phyloP scores from a whole-genome alignment of 1,284 basidiomycete genomes.

The Trichosporon coremiiforme region DNA sequence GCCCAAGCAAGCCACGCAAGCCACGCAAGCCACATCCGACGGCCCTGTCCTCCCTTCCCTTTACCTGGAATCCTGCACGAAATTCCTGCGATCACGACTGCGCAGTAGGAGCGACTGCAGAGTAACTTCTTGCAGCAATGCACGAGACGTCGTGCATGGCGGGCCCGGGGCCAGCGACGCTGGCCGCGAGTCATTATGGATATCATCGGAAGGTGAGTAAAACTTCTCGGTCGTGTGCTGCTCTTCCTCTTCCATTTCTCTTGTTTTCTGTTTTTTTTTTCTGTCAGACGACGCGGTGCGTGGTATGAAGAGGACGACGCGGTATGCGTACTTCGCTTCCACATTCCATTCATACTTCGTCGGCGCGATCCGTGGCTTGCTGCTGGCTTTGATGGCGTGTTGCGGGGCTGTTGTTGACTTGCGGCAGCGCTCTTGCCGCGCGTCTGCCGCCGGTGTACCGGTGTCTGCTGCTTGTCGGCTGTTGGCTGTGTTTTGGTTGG shows the following conservation, averaged over 20 bases:
- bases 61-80: background rate
- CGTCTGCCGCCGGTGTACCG: too few relatives aligned
- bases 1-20: too few relatives aligned
- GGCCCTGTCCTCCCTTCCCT: too few relatives aligned
- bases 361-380: too few relatives aligned
- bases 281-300: background rate
- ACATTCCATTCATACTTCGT: too few relatives aligned
- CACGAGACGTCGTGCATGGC: background rate
- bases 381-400: background rate
- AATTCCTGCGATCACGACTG: background rate
- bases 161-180: background rate
- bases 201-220: background rate
- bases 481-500: too few relatives aligned
- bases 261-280: background rate
- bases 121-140: background rate
- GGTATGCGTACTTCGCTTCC: too few relatives aligned
- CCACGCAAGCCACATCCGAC: too few relatives aligned
- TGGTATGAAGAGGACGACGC: background rate
- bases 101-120: background rate
- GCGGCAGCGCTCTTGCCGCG: too few relatives aligned
- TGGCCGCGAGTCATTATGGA: background rate
- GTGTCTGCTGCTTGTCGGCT: too few relatives aligned
- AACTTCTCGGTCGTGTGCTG: background rate
- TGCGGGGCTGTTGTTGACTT: too few relatives aligned
- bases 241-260: too few relatives aligned